Base-by-base conservation (phyloP, 805 yeast species). In the Teunomyces tritomae region DNA sequence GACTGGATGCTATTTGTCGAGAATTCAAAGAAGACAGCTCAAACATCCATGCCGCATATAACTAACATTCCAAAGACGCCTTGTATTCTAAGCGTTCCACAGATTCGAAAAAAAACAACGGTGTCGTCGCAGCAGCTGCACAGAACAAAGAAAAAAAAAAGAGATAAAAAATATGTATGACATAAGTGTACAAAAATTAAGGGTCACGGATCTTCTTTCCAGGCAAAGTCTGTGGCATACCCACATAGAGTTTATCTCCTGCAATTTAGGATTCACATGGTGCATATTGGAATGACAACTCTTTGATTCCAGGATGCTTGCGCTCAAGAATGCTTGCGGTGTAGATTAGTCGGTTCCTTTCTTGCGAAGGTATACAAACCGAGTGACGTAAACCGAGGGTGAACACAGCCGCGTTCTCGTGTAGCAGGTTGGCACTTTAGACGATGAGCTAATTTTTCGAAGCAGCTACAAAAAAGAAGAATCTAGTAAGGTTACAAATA, bases 321-420 rank as follows among this genome's bases (percentile, higher is more conserved):
- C n/a, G 40, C 40, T 24, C 17, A 17, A 20, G 29, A 13, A 11
- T n/a, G 13, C 29, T 16, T 26, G n/a, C n/a, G 40, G n/a, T 24
- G 40, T 28, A 20, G 17, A n/a, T 6, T 24, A 11, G 29, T 16
- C n/a, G 1, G n/a, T n/a, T 9, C n/a, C 3, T 37, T 26, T 20
- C 24, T 36, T 36, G 28, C 10, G 6, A 10, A 24, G 14, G 40
- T 11, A 26, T 37, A 24, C 40, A 37, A 37, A 37, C 40, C 40
- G 17, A 7, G 16, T 37, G 40, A 37, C 40, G 40, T 37, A 37
- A 37, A 37, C 40, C 40, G 40, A 37, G 40, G 40, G 40, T 10
- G 6, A 37, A 24, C 40, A 26, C 40, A 37, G 40, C 40, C 40
- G 40, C 40, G 29, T 37, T 26, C 3, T 11, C 40, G 27, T 26